These are phyloP conservation scores for Ascochyta lentis DNA, from an alignment of 2,329 filamentous ascomycete genomes.

Conservation along the genomic window DNA sequence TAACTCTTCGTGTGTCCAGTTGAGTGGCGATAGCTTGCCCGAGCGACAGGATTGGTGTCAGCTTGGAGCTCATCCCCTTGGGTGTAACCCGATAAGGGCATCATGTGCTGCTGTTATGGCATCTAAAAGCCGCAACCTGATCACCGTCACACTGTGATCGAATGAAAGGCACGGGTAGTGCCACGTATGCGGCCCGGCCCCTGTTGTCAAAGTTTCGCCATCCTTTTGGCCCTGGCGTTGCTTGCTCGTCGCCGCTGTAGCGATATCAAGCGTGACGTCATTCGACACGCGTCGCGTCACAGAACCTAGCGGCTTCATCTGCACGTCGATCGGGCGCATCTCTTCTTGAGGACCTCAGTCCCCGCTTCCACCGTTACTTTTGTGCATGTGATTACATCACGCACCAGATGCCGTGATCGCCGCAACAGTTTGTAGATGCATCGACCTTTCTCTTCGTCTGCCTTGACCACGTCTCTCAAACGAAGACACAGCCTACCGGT, in stretches of 20 bases:
- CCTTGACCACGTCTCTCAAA: too few relatives aligned
- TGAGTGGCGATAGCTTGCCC: background rate
- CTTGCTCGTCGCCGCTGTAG: background rate
- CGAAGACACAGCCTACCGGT: too few relatives aligned
- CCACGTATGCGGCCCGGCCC: constrained; percentile 4
- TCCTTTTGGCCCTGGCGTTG: background rate
- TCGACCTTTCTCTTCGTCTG: too few relatives aligned
- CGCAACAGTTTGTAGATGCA: too few relatives aligned
- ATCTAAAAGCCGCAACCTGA: background rate
- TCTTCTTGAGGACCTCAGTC: too few relatives aligned
- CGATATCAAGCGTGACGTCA: background rate
- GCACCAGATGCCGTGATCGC: too few relatives aligned
- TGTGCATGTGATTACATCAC: too few relatives aligned
- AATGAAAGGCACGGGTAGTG: background rate
- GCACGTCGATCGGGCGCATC: background rate
- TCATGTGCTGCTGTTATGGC: background rate
- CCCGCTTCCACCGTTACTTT: too few relatives aligned
- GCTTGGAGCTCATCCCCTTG: background rate
- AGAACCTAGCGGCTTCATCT: background rate
- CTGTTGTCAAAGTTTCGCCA: background rate
- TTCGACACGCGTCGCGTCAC: background rate
- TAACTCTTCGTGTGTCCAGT: background rate
- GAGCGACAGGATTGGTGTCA: background rate
- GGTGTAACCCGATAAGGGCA: background rate
- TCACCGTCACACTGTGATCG: background rate